A percentile compares a stretch with the other conserved stretches of the same genome.
These are phyloP conservation scores for Nitzschia sp. DNA, from an alignment of 108 stramenopile genomes.

Conservation along the genomic window DNA sequence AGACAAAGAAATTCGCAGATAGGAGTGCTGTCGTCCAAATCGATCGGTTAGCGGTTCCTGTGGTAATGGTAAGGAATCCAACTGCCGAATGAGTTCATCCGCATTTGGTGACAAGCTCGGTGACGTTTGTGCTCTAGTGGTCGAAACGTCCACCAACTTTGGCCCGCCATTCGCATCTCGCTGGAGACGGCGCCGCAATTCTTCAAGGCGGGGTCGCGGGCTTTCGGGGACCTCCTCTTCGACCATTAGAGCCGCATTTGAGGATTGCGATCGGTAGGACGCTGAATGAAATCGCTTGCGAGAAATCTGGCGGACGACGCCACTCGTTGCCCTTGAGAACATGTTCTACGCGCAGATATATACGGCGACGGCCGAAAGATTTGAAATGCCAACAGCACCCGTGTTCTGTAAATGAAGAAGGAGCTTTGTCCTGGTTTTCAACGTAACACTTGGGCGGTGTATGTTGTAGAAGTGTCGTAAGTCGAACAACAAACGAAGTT, in stretches of 20 bases:
- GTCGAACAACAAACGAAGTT: too few species aligned
- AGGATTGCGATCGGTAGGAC: neutral
- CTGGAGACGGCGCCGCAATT: slow-evolving; percentile 33
- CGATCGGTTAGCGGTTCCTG: slow-evolving; percentile 67
- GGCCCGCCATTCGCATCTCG: neutral
- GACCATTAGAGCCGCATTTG: slow-evolving; percentile 20
- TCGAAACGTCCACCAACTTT: neutral
- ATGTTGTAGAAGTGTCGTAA: too few species aligned
- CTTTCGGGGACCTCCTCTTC: slow-evolving; percentile 2
- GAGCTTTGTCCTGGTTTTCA: too few species aligned
- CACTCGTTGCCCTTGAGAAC: neutral
- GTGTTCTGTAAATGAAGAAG: too few species aligned
- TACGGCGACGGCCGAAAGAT: too few species aligned
- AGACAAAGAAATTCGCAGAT: slow-evolving; percentile 94
- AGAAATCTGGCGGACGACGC: neutral
- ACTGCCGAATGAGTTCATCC: slow-evolving; percentile 8
- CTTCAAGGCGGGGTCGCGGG: slow-evolving; percentile 33
- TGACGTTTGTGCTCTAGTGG: neutral
- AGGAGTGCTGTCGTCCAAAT: slow-evolving; percentile 90
- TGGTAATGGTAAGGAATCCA: slow-evolving; percentile 36
- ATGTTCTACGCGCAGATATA: too few species aligned
- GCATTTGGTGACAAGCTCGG: neutral
- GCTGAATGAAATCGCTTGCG: neutral
- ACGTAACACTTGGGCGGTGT: too few species aligned
- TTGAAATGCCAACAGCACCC: too few species aligned